Percentiles rank a stretch among this genome's conserved stretches.
phyloP scores from a whole-genome alignment of 331 rosid species.

The Rhamnella rubrinervis region DNA sequence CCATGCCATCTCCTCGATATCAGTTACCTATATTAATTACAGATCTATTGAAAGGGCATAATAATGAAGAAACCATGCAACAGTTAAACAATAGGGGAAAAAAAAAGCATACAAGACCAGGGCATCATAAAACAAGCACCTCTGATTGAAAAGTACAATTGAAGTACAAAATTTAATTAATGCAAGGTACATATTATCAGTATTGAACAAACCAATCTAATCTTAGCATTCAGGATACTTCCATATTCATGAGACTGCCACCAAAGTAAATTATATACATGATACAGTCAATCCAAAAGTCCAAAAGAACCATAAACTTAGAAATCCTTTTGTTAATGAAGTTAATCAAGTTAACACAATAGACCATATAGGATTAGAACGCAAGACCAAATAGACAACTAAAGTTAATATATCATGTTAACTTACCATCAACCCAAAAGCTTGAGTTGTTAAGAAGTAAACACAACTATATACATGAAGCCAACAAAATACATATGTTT shows the following conservation, averaged over 20 bases:
- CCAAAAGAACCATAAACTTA: not conserved
- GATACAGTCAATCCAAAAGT: not conserved
- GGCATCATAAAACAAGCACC: slow-evolving; percentile 1
- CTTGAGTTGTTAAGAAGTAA: too few relatives aligned
- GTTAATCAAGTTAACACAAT: too few relatives aligned
- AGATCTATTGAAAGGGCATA: slow-evolving; percentile 3
- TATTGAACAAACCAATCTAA: not conserved
- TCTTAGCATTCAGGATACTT: not conserved
- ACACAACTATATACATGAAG: too few relatives aligned
- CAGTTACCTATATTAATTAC: slow-evolving; percentile 62
- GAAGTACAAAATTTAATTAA: too few relatives aligned
- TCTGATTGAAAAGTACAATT: not conserved
- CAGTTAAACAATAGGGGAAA: not conserved
- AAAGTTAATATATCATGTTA: too few relatives aligned
- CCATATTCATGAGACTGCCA: not conserved
- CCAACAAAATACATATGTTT: not conserved
- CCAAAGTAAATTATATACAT: not conserved
- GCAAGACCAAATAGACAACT: too few relatives aligned
- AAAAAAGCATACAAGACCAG: not conserved
- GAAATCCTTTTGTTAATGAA: too few relatives aligned
- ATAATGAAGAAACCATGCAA: slow-evolving; percentile 1
- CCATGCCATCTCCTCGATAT: slow-evolving; percentile 99
- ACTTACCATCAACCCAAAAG: too few relatives aligned
- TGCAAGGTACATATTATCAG: not conserved
- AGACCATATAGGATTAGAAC: too few relatives aligned